Evolutionary conservation across 495 filamentous ascomycete species (phyloP).

Genomic region (Tricharina praecox): DNA sequence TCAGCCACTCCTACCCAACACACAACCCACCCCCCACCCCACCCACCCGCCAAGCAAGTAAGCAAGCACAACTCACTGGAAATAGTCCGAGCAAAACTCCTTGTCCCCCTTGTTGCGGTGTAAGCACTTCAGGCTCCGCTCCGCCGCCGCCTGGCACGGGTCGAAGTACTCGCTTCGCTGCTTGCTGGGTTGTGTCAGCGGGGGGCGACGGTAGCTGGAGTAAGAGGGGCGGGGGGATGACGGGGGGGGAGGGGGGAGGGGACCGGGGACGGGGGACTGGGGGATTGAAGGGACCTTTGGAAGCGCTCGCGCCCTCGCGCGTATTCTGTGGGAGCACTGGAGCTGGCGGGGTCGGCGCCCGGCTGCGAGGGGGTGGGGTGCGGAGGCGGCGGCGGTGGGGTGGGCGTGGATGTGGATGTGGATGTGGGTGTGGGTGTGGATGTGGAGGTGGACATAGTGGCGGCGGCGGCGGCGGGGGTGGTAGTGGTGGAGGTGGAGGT

Average conservation of each 20-base stretch:
- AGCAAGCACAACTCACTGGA: slow-evolving; percentile 46
- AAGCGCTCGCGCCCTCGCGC: not conserved
- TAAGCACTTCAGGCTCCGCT: slow-evolving; percentile 66
- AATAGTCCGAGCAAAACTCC: slow-evolving; percentile 82
- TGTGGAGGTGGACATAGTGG: no score
- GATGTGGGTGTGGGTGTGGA: no score
- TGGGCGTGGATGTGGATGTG: no score
- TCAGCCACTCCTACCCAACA: not conserved
- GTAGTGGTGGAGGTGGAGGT: no score
- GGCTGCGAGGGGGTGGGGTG: no score
- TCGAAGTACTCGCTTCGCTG: slow-evolving; percentile 71
- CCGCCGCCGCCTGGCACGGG: slow-evolving; percentile 89
- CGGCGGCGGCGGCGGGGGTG: no score
- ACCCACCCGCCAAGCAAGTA: not conserved
- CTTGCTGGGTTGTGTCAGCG: slow-evolving; percentile 41
- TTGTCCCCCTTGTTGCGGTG: slow-evolving; percentile 70
- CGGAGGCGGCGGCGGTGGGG: no score
- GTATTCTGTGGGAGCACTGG: no score
- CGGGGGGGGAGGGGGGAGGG: not conserved
- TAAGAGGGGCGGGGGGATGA: not conserved
- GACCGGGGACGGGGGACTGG: not conserved
- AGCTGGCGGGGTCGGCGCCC: no score
- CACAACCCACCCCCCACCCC: not conserved
- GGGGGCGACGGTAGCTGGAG: not conserved
- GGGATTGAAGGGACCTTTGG: not conserved